phyloP scores from a whole-genome alignment of 2,329 filamentous ascomycete species.

The Paraconiothyrium sp. region DNA sequence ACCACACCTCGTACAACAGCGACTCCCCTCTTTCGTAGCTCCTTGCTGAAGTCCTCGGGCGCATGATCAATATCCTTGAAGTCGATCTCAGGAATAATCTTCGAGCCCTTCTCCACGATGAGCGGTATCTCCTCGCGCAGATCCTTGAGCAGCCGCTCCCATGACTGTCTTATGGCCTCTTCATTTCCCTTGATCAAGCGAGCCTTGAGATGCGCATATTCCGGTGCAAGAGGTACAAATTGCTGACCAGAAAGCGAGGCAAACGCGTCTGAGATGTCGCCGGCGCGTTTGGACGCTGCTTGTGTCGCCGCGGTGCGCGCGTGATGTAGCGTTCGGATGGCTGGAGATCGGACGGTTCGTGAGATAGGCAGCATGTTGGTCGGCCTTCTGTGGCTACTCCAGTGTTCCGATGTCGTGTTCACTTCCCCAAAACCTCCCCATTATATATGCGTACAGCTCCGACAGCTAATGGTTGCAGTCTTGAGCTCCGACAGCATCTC shows the following conservation, averaged over 20 bases:
- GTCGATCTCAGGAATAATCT: slow-evolving; percentile 57
- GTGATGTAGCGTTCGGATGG: slow-evolving; percentile 30
- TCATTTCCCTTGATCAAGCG: slow-evolving; percentile 60
- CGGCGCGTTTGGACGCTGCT: slow-evolving; percentile 54
- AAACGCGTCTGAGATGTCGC: slow-evolving; percentile 62
- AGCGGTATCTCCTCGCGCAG: slow-evolving; percentile 57
- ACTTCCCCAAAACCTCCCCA: slow-evolving; percentile 12
- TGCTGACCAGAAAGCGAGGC: slow-evolving; percentile 58
- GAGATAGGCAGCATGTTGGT: slow-evolving; percentile 41
- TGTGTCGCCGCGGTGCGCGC: slow-evolving; percentile 42
- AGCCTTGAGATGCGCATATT: slow-evolving; percentile 58
- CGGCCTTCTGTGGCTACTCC: slow-evolving; percentile 12
- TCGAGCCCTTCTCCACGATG: slow-evolving; percentile 54
- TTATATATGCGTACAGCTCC: slow-evolving; percentile 24
- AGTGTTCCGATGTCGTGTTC: slow-evolving; percentile 7
- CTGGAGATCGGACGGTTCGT: slow-evolving; percentile 37
- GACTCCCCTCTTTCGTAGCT: slow-evolving; percentile 66
- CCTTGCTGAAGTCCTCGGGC: slow-evolving; percentile 64
- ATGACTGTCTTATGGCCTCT: slow-evolving; percentile 55
- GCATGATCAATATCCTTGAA: slow-evolving; percentile 59
- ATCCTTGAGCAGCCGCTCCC: slow-evolving; percentile 55
- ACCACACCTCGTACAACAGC: slow-evolving; percentile 59
- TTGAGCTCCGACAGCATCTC: slow-evolving; percentile 11
- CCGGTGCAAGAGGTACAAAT: slow-evolving; percentile 55
- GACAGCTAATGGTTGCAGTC: slow-evolving; percentile 26